Evolutionary conservation across 2,329 filamentous ascomycete species (phyloP).

Genomic region (Diaporthe velutina): DNA sequence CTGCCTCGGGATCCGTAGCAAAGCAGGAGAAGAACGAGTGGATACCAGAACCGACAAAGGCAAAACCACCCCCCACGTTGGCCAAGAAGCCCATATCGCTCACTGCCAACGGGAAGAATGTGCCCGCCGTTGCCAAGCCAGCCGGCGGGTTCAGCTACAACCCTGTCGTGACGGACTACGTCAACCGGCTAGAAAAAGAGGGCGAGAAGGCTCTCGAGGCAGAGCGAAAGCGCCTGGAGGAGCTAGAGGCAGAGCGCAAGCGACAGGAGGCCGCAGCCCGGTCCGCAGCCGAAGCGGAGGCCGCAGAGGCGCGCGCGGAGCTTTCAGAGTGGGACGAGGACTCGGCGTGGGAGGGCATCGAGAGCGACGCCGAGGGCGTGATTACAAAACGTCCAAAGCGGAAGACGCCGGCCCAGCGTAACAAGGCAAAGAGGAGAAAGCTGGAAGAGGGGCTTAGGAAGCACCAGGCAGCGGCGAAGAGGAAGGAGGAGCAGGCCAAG

Average conservation of each 20-base stretch:
- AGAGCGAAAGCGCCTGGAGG: constrained; percentile 80
- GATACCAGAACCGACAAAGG: constrained; percentile 22
- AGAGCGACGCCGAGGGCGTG: constrained; percentile 83
- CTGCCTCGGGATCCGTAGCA: constrained; percentile 46
- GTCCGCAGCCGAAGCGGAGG: constrained; percentile 81
- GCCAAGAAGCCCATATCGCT: constrained; percentile 84
- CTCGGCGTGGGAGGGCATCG: constrained; percentile 90
- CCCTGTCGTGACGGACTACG: constrained; percentile 88
- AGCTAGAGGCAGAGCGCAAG: constrained; percentile 75
- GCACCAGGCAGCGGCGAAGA: constrained; percentile 81
- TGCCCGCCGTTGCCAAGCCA: constrained; percentile 84
- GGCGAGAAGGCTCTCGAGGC: constrained; percentile 83
- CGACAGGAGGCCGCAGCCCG: constrained; percentile 76
- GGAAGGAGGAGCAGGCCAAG: constrained; percentile 78
- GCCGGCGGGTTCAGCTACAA: constrained; percentile 93
- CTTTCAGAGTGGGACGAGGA: constrained; percentile 85
- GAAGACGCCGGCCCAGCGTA: constrained; percentile 88
- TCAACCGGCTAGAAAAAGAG: constrained; percentile 79
- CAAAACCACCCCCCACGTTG: constrained; percentile 79
- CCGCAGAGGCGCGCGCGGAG: constrained; percentile 75
- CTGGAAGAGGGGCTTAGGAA: constrained; percentile 83
- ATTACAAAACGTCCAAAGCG: constrained; percentile 83
- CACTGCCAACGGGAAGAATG: constrained; percentile 81
- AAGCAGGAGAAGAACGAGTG: constrained; percentile 66
- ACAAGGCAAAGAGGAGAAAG: constrained; percentile 89